Conservation (phyloP, 2,329 filamentous ascomycete genomes). For the Sporothrix curviconia region DNA sequence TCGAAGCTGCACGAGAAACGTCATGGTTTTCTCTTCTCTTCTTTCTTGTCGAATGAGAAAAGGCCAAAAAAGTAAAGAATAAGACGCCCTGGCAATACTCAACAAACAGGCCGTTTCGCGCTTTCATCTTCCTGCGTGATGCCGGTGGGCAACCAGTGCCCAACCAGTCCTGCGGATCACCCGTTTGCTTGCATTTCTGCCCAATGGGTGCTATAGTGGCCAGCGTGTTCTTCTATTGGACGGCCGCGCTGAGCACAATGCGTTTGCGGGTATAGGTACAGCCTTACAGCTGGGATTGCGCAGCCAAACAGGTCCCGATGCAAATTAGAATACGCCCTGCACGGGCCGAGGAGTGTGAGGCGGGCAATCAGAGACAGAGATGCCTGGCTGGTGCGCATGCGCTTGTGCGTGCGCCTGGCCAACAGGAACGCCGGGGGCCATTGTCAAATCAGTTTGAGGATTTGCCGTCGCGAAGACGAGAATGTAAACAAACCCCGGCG, state of each 20-base stretch:
- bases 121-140: constrained; percentile 2
- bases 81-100: too few relatives aligned
- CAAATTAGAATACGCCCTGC: not conserved
- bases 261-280: not conserved
- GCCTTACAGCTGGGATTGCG: constrained; percentile 11
- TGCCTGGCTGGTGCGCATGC: not conserved
- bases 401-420: not conserved
- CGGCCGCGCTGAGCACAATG: not conserved
- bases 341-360: not conserved
- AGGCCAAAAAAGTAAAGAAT: too few relatives aligned
- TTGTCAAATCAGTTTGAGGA: constrained; percentile 17
- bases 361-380: constrained; percentile 18
- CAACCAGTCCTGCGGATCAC: constrained; percentile 6
- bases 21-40: too few relatives aligned
- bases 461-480: not conserved
- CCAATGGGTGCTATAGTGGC: constrained; percentile 15
- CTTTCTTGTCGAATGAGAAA: too few relatives aligned
- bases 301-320: not conserved
- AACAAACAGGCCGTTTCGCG: not conserved
- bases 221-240: constrained; percentile 11
- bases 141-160: constrained; percentile 11
- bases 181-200: constrained; percentile 21
- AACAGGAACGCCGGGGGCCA: constrained; percentile 9
- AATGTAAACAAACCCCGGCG: constrained; percentile 8
- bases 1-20: too few relatives aligned